Percentiles rank a stretch among this genome's conserved stretches.
Conservation (phyloP, 192 early-diverging fungal species). For the Umbelopsis vinacea region DNA sequence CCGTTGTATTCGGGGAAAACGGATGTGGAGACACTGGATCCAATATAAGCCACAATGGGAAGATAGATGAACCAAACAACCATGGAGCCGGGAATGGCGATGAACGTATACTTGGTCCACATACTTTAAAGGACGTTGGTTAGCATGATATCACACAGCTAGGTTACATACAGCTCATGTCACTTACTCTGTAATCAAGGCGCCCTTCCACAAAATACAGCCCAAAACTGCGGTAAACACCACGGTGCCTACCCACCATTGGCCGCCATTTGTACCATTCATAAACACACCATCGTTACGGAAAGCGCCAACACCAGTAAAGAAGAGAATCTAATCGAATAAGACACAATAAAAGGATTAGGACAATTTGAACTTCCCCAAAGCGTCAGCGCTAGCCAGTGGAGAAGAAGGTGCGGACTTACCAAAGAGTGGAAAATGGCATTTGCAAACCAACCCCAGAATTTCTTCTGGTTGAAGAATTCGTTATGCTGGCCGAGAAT, state of each 20-base stretch:
- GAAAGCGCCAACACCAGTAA: conserved; percentile 67
- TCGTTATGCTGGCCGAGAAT: conserved; percentile 48
- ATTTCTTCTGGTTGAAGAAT: conserved; percentile 78
- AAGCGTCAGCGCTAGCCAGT: too few relatives aligned
- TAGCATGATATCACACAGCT: not conserved
- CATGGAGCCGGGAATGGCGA: conserved; percentile 91
- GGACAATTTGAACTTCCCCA: not conserved
- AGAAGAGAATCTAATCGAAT: conserved; percentile 66
- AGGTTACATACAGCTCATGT: not conserved
- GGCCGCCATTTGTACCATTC: conserved; percentile 77
- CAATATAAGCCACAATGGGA: conserved; percentile 79
- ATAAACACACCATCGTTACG: conserved; percentile 67
- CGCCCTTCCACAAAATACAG: conserved; percentile 91
- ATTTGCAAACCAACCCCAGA: conserved; percentile 92
- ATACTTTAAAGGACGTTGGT: conserved; percentile 49
- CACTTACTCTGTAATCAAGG: conserved; percentile 79
- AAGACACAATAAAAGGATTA: not conserved
- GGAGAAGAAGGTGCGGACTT: conserved; percentile 7
- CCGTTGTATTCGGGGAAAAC: conserved; percentile 78
- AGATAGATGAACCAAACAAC: conserved; percentile 87
- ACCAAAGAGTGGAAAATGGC: conserved; percentile 91
- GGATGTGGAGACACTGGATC: conserved; percentile 60
- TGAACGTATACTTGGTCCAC: conserved; percentile 94
- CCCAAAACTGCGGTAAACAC: conserved; percentile 88
- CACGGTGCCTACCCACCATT: conserved; percentile 90